Evolutionary conservation across 2,329 filamentous ascomycete species (phyloP), one percentile per base, ranked within the genome.

Genomic region (Colletotrichum liriopes): DNA sequence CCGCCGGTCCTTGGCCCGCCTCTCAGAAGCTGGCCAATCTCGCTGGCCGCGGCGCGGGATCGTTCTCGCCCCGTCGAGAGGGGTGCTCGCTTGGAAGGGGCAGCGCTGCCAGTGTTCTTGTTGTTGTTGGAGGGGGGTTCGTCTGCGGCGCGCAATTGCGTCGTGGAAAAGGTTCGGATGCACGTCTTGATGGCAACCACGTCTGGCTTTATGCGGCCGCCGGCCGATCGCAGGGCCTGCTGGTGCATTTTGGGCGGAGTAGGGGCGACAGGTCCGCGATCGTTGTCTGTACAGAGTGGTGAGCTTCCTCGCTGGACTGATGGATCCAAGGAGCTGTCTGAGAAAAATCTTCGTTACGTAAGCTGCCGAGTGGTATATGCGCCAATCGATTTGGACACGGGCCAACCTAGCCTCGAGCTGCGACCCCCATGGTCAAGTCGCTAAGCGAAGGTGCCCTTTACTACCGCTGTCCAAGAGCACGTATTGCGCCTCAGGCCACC

Each of bases 141-240:
- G 65, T 82, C 79, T 72, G 78, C 78, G 65, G 76, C 75, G 59
- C 79, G 76, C 73, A 78, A 77, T 77, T 80, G 81, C 26, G 82
- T 81, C 52, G 83, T 84, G 59, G 83, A 84, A 75, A 84, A 83
- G 68, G 79, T 76, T 55, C 80, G 81, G 66, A 82, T 77, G 74
- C 79, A 83, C 51, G 71, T 79, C 75, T 73, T 78, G 55, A 83
- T 71, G 45, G 80, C 76, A 39, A 79, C 70, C 11, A 77, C 79
- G 75, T 78, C 75, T 78, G 78, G 67, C 78, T 74, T 78, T 73
- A 81, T 77, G 64, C 81, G 81, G 72, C 75, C 76, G 74, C 79
- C 81, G 60, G 79, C 78, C 75, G 82, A 83, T 76, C 82, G 82
- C 65, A 84, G 78, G 51, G 79, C 78, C 75, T 82, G 81, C 51